phyloP scores from a whole-genome alignment of 2,329 filamentous ascomycete species.

The Verticillium albo-atrum region DNA sequence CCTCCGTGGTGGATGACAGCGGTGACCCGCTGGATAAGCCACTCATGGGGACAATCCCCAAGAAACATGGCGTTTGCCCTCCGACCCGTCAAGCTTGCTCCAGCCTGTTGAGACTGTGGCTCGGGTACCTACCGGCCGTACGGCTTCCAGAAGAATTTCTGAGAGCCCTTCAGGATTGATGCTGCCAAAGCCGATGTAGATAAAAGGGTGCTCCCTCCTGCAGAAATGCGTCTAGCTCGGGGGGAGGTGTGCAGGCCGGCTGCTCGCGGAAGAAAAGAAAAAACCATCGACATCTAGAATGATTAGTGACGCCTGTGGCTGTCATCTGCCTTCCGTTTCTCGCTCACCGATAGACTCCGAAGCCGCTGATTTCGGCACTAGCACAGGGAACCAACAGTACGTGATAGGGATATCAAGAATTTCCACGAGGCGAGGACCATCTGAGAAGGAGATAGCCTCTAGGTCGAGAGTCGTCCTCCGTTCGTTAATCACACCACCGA shows the following conservation, averaged over 20 bases:
- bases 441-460: conserved; percentile 73
- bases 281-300: conserved; percentile 74
- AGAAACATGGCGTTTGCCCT: conserved; percentile 74
- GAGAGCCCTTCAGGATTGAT: conserved; percentile 73
- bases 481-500: conserved; percentile 86
- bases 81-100: conserved; percentile 75
- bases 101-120: conserved; percentile 84
- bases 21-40: conserved; percentile 78
- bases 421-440: conserved; percentile 74
- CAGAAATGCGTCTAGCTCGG: conserved; percentile 64
- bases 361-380: conserved; percentile 67
- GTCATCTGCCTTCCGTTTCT: conserved; percentile 69
- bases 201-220: conserved; percentile 65
- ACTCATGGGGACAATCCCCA: conserved; percentile 86
- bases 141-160: conserved; percentile 65
- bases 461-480: conserved; percentile 73
- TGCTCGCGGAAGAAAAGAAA: conserved; percentile 73
- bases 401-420: conserved; percentile 78
- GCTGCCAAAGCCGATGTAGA: conserved; percentile 81
- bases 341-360: conserved; percentile 35
- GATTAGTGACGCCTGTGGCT: no score
- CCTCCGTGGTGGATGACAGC: conserved; percentile 85
- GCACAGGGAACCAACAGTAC: conserved; percentile 83
- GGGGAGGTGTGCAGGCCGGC: conserved; percentile 61
- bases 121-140: conserved; percentile 62